Percentiles rank a stretch among this genome's conserved stretches.
Conservation (phyloP, 805 yeast genomes). For the Myxozyma geophila region DNA sequence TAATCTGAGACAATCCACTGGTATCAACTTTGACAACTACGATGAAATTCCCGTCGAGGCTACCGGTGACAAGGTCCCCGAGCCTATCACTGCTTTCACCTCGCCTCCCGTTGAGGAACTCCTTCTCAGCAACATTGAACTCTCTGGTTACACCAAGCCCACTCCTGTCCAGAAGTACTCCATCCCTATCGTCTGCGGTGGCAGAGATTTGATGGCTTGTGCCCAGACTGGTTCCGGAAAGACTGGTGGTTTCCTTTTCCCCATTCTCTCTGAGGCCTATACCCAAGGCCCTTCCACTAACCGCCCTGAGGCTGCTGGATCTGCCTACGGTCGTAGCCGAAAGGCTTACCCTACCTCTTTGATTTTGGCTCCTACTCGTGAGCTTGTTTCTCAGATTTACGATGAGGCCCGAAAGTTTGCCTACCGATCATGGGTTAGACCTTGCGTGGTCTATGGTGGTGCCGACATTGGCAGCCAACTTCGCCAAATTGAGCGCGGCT, state of each 20-base stretch:
- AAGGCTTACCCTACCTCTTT: conserved; percentile 94
- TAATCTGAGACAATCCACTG: conserved; percentile 78
- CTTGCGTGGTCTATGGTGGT: conserved; percentile 98
- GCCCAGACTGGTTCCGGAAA: conserved; percentile 98
- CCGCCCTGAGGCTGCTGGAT: conserved; percentile 49
- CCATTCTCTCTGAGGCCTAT: conserved; percentile 90
- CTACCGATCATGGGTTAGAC: conserved; percentile 97
- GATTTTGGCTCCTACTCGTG: conserved; percentile 98
- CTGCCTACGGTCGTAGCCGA: conserved; percentile 54
- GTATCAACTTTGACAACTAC: conserved; percentile 97
- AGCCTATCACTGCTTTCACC: conserved; percentile 84
- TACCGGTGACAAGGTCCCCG: conserved; percentile 92
- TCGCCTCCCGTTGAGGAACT: conserved; percentile 89
- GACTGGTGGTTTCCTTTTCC: conserved; percentile 99
- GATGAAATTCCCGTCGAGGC: conserved; percentile 99
- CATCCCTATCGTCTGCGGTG: conserved; percentile 84
- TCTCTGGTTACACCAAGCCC: conserved; percentile 91
- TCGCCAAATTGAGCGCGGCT: conserved; percentile 87
- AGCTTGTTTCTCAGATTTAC: conserved; percentile 93
- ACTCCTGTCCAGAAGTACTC: conserved; percentile 97
- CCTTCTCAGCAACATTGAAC: conserved; percentile 80
- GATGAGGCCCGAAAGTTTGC: conserved; percentile 95
- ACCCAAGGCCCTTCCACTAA: conserved; percentile 75
- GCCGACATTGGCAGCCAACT: conserved; percentile 89
- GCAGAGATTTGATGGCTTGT: conserved; percentile 95